These are phyloP conservation scores for Raffaelea arxii DNA, from an alignment of 2,329 filamentous ascomycete species.

Conservation along the genomic window DNA sequence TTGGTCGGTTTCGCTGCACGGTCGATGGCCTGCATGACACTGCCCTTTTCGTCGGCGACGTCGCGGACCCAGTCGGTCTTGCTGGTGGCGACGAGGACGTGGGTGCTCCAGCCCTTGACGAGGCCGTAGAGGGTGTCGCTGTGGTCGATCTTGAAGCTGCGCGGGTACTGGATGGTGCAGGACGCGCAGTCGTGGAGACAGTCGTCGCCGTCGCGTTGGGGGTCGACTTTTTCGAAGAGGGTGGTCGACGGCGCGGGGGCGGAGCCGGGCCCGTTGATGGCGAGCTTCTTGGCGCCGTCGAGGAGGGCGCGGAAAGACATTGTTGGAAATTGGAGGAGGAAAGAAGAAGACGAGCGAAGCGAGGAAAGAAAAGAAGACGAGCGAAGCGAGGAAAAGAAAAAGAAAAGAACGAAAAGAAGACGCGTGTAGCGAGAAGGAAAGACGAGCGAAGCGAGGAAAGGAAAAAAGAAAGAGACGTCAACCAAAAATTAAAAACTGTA, in stretches of 20 bases:
- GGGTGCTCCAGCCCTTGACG: conserved; percentile 79
- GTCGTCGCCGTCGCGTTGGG: conserved; percentile 75
- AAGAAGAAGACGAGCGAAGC: no score
- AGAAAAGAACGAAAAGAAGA: background rate
- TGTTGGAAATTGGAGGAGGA: conserved; percentile 15
- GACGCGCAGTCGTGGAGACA: conserved; percentile 79
- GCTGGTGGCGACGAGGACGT: conserved; percentile 86
- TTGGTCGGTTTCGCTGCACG: conserved; percentile 50
- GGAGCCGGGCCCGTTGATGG: conserved; percentile 14
- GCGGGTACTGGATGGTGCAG: conserved; percentile 71
- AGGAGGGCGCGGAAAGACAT: conserved; percentile 34
- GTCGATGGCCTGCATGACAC: conserved; percentile 68
- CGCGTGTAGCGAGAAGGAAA: no score
- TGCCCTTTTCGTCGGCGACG: conserved; percentile 78
- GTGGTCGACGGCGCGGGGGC: conserved; percentile 18
- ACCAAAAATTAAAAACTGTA: no score
- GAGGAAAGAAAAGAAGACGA: no score
- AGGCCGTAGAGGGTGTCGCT: conserved; percentile 73
- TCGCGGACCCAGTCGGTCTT: conserved; percentile 92
- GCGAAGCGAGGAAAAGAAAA: background rate
- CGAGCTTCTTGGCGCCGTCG: conserved; percentile 25
- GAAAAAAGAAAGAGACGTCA: background rate
- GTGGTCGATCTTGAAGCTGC: conserved; percentile 62
- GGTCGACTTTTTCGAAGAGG: conserved; percentile 67
- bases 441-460: no score